Conservation (phyloP, 2,329 filamentous ascomycete species). For the Aspergillus ochraceoroseus region DNA sequence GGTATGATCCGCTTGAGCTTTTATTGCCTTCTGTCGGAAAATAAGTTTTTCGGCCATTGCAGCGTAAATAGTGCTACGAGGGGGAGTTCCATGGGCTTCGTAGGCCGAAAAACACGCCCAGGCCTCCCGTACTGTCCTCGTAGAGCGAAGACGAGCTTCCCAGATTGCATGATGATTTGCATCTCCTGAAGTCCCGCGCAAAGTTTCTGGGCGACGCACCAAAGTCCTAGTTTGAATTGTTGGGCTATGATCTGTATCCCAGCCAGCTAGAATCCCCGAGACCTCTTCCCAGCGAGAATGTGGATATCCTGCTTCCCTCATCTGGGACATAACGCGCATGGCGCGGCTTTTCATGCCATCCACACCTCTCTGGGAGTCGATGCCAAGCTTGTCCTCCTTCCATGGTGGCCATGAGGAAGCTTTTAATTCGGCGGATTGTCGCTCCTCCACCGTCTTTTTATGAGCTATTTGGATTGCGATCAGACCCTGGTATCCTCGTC, state of each 20-base stretch:
- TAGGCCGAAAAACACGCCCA: constrained; percentile 61
- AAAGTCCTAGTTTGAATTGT: constrained; percentile 56
- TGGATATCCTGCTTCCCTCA: constrained; percentile 57
- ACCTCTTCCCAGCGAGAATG: constrained; percentile 50
- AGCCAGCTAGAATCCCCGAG: constrained; percentile 54
- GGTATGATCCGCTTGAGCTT: constrained; percentile 20
- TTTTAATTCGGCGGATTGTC: constrained; percentile 56
- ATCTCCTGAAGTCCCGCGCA: constrained; percentile 17
- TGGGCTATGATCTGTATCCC: constrained; percentile 59
- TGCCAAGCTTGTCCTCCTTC: constrained; percentile 58
- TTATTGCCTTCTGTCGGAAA: constrained; percentile 31
- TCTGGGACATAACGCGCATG: constrained; percentile 51
- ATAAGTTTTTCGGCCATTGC: constrained; percentile 57
- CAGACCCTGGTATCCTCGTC: constrained; percentile 55
- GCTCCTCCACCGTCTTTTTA: constrained; percentile 53
- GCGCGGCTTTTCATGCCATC: constrained; percentile 56
- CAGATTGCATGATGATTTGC: constrained; percentile 42
- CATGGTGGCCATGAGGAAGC: constrained; percentile 61
- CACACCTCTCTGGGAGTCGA: constrained; percentile 55
- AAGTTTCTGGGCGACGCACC: constrained; percentile 30
- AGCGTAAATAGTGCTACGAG: constrained; percentile 46
- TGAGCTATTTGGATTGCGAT: constrained; percentile 54
- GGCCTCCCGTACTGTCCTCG: constrained; percentile 58
- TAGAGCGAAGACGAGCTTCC: constrained; percentile 55
- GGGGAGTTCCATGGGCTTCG: constrained; percentile 41